Evolutionary conservation across 2,329 filamentous ascomycete genomes (phyloP).

Genomic region (Ceratocystis cubensis): DNA sequence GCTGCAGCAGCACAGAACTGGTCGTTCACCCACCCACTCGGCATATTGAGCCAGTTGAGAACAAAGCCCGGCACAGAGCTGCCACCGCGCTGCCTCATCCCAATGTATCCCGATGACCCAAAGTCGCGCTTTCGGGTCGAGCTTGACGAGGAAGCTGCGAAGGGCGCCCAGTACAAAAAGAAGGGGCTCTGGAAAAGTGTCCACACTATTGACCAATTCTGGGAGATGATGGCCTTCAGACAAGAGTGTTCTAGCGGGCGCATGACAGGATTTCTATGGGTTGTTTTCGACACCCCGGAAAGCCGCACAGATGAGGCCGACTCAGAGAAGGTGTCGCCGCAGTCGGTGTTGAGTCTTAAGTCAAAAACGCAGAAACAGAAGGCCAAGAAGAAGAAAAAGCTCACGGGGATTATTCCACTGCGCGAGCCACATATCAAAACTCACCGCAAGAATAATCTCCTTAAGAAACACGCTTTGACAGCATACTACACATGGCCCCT

Average conservation of each 20-base stretch:
- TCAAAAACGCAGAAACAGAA: conserved; percentile 25
- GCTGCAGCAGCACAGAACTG: conserved; percentile 40
- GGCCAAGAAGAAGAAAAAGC: conserved; percentile 36
- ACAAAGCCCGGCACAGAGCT: conserved; percentile 44
- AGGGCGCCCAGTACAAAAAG: conserved; percentile 41
- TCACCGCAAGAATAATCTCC: conserved; percentile 36
- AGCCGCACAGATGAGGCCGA: conserved; percentile 19
- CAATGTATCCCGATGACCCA: conserved; percentile 86
- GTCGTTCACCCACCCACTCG: conserved; percentile 61
- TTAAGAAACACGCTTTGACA: conserved; percentile 40
- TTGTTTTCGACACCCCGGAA: conserved; percentile 56
- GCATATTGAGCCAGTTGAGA: conserved; percentile 48
- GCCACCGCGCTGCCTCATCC: conserved; percentile 72
- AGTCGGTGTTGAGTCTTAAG: background rate
- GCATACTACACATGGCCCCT: conserved; percentile 55
- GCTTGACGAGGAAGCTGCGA: conserved; percentile 67
- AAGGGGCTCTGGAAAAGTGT: conserved; percentile 71
- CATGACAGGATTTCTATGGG: conserved; percentile 88
- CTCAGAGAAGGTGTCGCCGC: conserved; percentile 13
- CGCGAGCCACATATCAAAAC: conserved; percentile 55
- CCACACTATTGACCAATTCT: conserved; percentile 77
- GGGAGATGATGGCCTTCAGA: conserved; percentile 95
- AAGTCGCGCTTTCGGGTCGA: conserved; percentile 84
- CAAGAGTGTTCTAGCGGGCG: conserved; percentile 91
- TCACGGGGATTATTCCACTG: conserved; percentile 49